phyloP scores from a whole-genome alignment of 345 rosid species.

The Trapa bicornis region DNA sequence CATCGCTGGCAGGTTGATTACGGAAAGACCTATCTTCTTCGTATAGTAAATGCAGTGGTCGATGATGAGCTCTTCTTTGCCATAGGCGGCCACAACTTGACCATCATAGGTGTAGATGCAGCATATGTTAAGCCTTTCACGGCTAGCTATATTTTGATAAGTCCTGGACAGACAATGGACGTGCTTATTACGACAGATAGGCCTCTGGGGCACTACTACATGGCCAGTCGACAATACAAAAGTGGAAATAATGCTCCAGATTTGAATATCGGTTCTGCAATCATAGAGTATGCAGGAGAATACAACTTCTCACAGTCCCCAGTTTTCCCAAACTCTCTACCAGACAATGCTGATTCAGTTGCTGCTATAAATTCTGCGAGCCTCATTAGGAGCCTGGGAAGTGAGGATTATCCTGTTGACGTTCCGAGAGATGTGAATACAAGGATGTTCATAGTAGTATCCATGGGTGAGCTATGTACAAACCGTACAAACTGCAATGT shows the following conservation, averaged over 20 bases:
- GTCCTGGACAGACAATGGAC: slow-evolving; percentile 31
- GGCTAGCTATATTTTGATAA: slow-evolving; percentile 7
- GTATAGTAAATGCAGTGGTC: slow-evolving; percentile 21
- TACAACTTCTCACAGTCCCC: slow-evolving; percentile 6
- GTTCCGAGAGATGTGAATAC: slow-evolving; percentile 20
- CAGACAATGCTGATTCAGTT: not conserved
- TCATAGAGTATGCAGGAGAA: slow-evolving; percentile 19
- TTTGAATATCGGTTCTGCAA: slow-evolving; percentile 26
- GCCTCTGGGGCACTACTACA: slow-evolving; percentile 18
- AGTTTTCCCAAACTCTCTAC: slow-evolving; percentile 7
- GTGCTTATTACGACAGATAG: slow-evolving; percentile 18
- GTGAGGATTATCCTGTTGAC: slow-evolving; percentile 11
- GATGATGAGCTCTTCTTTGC: slow-evolving; percentile 20
- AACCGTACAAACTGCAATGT: not conserved
- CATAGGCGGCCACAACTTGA: slow-evolving; percentile 19
- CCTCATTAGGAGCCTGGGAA: slow-evolving; percentile 14
- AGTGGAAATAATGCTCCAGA: not conserved
- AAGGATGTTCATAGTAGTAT: slow-evolving; percentile 11
- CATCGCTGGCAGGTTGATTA: slow-evolving; percentile 8
- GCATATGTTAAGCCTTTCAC: slow-evolving; percentile 19
- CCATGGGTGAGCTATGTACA: slow-evolving; percentile 14
- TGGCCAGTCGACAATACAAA: slow-evolving; percentile 12
- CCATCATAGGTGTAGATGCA: slow-evolving; percentile 23
- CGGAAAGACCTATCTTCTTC: slow-evolving; percentile 22
- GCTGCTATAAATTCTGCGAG: slow-evolving; percentile 5